Percentiles rank a stretch among this genome's conserved stretches.
Evolutionary conservation across 345 rosid genomes (phyloP).

Genomic region (Brassica nigra): DNA sequence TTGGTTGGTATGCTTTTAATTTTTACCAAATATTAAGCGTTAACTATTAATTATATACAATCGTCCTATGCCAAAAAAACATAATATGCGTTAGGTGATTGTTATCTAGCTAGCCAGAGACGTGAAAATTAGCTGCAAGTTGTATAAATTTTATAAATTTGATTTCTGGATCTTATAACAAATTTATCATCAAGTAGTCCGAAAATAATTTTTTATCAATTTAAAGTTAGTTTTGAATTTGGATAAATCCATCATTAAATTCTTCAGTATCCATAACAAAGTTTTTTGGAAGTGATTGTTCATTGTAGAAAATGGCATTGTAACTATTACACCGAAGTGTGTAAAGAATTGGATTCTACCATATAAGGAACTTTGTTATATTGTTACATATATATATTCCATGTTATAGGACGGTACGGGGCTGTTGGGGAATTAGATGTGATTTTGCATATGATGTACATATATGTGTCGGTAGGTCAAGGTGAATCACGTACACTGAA

Average conservation of each 20-base stretch:
- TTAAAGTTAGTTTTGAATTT: background rate
- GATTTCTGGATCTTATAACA: background rate
- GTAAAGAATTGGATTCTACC: conserved; percentile 29
- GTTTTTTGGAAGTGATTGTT: background rate
- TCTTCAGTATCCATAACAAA: conserved; percentile 11
- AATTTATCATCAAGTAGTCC: background rate
- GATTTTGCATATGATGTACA: conserved; percentile 18
- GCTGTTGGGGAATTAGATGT: conserved; percentile 18
- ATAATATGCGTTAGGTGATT: background rate
- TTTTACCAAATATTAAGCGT: too few relatives aligned
- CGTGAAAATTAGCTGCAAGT: background rate
- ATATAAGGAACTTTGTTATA: background rate
- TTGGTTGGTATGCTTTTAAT: too few relatives aligned
- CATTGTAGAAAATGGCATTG: background rate
- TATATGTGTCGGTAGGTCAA: conserved; percentile 29
- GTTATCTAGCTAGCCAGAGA: background rate
- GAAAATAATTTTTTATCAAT: background rate
- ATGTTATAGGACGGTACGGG: conserved; percentile 37
- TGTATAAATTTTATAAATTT: background rate
- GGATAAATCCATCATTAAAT: background rate
- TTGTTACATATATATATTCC: conserved; percentile 30
- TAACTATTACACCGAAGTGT: conserved; percentile 11
- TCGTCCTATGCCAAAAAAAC: background rate
- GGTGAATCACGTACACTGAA: conserved; percentile 12
- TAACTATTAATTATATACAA: too few relatives aligned